These are phyloP conservation scores for Nicotiana tomentosiformis DNA, from an alignment of 257 asterid species.

Conservation along the genomic window DNA sequence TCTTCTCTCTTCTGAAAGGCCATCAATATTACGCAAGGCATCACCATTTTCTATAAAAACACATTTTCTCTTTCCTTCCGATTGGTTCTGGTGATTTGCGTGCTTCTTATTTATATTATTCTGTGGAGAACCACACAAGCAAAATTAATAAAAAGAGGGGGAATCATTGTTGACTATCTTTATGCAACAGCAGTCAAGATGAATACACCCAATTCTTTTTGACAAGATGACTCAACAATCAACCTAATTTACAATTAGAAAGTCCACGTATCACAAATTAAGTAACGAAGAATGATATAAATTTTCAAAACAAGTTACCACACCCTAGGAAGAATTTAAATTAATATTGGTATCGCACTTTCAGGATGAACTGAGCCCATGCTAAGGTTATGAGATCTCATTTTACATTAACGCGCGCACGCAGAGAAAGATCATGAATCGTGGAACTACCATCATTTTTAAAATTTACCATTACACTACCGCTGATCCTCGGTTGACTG, in stretches of 20 bases:
- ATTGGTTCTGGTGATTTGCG: constrained; percentile 33
- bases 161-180: background rate
- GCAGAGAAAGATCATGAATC: background rate
- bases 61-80: constrained; percentile 34
- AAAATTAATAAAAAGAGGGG: background rate
- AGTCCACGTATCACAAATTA: background rate
- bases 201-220: background rate
- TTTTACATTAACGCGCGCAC: background rate
- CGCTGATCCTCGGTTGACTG: constrained; percentile 20
- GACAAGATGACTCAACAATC: background rate
- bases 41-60: constrained; percentile 26
- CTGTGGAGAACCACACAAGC: constrained; percentile 33
- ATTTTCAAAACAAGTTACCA: background rate
- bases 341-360: background rate
- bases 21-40: constrained; percentile 23
- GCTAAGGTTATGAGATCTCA: background rate
- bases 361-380: background rate
- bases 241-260: background rate
- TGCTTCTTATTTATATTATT: constrained; percentile 32
- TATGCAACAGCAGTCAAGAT: background rate
- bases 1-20: constrained; percentile 29
- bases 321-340: background rate
- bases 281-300: background rate
- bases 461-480: constrained; percentile 25
- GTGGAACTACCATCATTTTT: background rate